Evolutionary conservation across 169 alveolate species (phyloP).

Genomic region (Eimeria sp.): DNA sequence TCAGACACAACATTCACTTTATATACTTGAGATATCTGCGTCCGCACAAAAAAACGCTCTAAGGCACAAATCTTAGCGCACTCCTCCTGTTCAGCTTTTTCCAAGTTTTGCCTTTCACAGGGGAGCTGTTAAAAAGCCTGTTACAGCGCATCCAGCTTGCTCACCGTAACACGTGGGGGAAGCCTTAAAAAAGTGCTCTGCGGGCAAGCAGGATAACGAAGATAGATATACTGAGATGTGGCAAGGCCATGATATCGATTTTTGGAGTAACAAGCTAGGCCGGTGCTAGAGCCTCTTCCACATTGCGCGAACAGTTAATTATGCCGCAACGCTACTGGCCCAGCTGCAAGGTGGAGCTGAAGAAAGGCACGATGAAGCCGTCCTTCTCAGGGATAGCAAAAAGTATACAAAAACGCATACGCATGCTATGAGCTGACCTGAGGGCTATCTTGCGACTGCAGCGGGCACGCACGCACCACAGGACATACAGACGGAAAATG

Average conservation of each 20-base stretch:
- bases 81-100: neutral
- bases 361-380: neutral
- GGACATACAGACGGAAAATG: neutral
- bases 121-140: neutral
- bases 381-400: neutral
- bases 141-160: neutral
- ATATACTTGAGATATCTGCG: conserved; percentile 7
- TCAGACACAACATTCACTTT: conserved; percentile 43
- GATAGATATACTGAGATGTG: too few species aligned
- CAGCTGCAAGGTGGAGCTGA: neutral
- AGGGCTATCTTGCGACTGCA: conserved; percentile 10
- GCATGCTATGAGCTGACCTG: conserved; percentile 1
- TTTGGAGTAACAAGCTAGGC: neutral
- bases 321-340: neutral
- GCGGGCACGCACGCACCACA: neutral
- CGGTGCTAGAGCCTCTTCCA: neutral
- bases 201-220: neutral
- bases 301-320: neutral
- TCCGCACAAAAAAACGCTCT: neutral
- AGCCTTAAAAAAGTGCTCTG: conserved; percentile 38
- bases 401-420: neutral
- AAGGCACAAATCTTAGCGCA: neutral
- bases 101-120: neutral
- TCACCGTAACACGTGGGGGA: conserved; percentile 46
- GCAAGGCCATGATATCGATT: neutral